Evolutionary conservation across 805 yeast species (phyloP), one percentile per base, ranked within the genome.

Genomic region (Sungouiozyma intestinalis): DNA sequence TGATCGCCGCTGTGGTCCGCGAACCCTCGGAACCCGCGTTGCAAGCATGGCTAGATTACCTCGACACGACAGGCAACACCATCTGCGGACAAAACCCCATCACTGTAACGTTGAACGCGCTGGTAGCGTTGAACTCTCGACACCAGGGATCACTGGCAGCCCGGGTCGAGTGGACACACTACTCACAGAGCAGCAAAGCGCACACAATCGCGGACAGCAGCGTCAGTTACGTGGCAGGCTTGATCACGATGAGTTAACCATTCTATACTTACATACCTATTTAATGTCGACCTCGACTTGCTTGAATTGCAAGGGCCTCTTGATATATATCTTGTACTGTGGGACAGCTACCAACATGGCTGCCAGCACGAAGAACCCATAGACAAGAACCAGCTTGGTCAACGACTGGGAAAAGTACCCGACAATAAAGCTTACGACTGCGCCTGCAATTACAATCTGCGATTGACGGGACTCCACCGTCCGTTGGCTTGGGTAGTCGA

Each of bases 21-120:
- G 44, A 4, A n/a, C 32, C 13, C 17, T 18, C 15, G 13, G 17
- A 13, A 8, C 35, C 36, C 18, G 33, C 33, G 2, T 74, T 78
- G 41, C 52, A 55, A 1, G 62, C 63, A 6, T 92, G 95, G 85
- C 70, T 68, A 40, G 58, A 69, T 20, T 92, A 92, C 55, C 74
- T 92, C 3, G 62, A 64, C 4, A 50, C 48, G 1, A 85, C 97
- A 0, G 85, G 81, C 0, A 88, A 90, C 63, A 92, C 98, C 0
- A 82, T 92, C 15, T 92, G 98, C 62, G 98, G 98, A 0, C 83
- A 87, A 45, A 79, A 76, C 45, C 96, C 97, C 0, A 68, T 92
- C 31, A 73, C 76, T 2, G 66, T 86, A 7, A 57, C 90, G 16
- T 57, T 90, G 40, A 64, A 68, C 45, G 81, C 80, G 45, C 43